Evolutionary conservation across 2,329 filamentous ascomycete species (phyloP), one percentile per base, ranked within the genome.

Genomic region (Byssoonygena ceratinophila): DNA sequence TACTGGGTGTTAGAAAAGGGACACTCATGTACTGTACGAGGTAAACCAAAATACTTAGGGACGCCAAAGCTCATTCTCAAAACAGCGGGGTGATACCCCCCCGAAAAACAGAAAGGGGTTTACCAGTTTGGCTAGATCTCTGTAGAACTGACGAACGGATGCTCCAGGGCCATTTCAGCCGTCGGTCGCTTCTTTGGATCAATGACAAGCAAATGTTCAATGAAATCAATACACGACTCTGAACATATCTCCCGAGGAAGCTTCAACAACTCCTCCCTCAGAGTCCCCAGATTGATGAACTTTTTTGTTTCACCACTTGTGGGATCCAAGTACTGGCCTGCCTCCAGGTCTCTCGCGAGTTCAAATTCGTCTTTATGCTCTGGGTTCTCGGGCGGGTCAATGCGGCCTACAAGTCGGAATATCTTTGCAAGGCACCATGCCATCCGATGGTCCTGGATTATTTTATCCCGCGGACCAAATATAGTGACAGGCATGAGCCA

Each of bases 381-480:
- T 11, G 50, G 46, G 32, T 55, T 43, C 4, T 52, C 51, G 3
- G 44, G 40, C n/a, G 34, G 36, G 23, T 51, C 29, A 5, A 55
- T 25, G 8, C 18, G 40, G 18, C 53, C 52, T 12, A 55, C 20
- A 41, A 57, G 53, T 23, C 50, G 49, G 11, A 53, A 52, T 22
- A 57, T 57, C 32, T 57, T 57, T 32, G 34, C 53, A 12, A 57
- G 40, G 14, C 44, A 41, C 49, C 49, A 57, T 20, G 55, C 55
- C 22, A 50, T 48, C 22, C 46, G 50, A 43, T 51, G 49, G 12
- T 29, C 51, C 22, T 57, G 20, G n/a, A 50, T 50, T 4, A 50
- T 41, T 16, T 50, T 50, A 41, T 41, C 37, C 12, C 34, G 8
- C 18, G 44, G 39, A 6, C 52, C 52, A 37, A 57, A 52, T 5